Evolutionary conservation across 768 basidiomycete species (phyloP), one percentile per base, ranked within the genome.

Genomic region (Trametes punicea): DNA sequence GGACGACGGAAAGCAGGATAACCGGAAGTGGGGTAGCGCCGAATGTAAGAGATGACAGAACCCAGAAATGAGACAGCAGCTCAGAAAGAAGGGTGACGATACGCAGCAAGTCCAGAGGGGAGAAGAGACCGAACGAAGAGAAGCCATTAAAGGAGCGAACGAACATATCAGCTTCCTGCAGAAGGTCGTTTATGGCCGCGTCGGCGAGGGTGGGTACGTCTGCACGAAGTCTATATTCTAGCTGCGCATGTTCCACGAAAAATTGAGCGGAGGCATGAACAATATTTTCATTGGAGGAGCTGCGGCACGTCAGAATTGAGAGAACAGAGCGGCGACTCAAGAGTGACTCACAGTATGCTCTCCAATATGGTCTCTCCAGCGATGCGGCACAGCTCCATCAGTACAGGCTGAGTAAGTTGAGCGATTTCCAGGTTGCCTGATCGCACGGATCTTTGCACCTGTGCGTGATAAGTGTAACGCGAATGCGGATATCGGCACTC

Each of bases 131-230:
- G 67, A 92, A 90, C 10, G 86, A 81, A 33, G 85, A 81, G 63
- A 75, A 73, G 39, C 87, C 87, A 63, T 78, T 81, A 70, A 92
- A 91, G 10, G 90, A 92, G 56, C 87, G 81, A 39, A 87, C 86
- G 66, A 93, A 93, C 30, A 89, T 77, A 66, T 93, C 90, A 34
- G 90, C 88, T 71, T 93, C 90, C 57, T 88, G 85, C n/a, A 93
- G 76, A 39, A 92, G 80, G 66, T 90, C 88, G 56, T 87, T 84
- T 21, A 87, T 76, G 56, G 74, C 67, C 45, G 90, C 85, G 65
- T 90, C 88, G 51, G 85, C 75, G 49, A 93, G 78, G 8, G 90
- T 88, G 54, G 90, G 90, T 34, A 89, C 77, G 65, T 93, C 90
- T 54, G 91, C 79, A 39, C 81, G 82, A 18, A 92, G 75, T 55